Evolutionary conservation across 768 basidiomycete species (phyloP).

Genomic region (Suillus occidentalis): DNA sequence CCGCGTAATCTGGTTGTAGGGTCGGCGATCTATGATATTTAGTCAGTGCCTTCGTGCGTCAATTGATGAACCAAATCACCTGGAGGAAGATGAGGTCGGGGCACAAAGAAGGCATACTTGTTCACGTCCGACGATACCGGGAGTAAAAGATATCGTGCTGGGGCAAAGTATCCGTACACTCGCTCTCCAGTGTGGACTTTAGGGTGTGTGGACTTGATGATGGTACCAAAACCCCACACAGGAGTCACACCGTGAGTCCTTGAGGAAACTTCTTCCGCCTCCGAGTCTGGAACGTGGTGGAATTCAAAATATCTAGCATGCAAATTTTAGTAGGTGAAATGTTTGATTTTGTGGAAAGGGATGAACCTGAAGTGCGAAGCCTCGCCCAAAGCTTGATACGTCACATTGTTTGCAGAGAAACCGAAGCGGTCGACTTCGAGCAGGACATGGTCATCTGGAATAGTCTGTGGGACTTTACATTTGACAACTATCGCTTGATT

Average conservation of each 20-base stretch:
- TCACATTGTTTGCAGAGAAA: constrained; percentile 70
- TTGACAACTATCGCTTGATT: constrained; percentile 29
- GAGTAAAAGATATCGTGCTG: constrained; percentile 55
- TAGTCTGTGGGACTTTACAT: constrained; percentile 19
- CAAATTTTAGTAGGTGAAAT: not conserved
- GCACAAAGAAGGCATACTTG: constrained; percentile 52
- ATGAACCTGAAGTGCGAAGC: constrained; percentile 39
- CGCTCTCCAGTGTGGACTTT: constrained; percentile 55
- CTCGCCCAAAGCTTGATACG: constrained; percentile 60
- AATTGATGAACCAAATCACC: constrained; percentile 34
- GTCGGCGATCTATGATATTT: constrained; percentile 52
- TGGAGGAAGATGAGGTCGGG: constrained; percentile 59
- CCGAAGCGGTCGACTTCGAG: constrained; percentile 66
- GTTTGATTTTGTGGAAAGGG: not conserved
- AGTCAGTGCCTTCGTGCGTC: constrained; percentile 3
- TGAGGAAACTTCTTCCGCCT: constrained; percentile 37
- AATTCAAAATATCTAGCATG: constrained; percentile 67
- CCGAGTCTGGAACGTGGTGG: constrained; percentile 43
- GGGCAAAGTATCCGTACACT: constrained; percentile 62
- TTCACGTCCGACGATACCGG: constrained; percentile 56
- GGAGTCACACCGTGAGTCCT: constrained; percentile 63
- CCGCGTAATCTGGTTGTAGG: constrained; percentile 67
- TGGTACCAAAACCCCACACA: constrained; percentile 71
- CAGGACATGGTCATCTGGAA: constrained; percentile 48
- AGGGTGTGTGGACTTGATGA: constrained; percentile 49